Evolutionary conservation across 345 rosid genomes (phyloP), one percentile per base, ranked within the genome.

Genomic region (Rhizophora mangle): DNA sequence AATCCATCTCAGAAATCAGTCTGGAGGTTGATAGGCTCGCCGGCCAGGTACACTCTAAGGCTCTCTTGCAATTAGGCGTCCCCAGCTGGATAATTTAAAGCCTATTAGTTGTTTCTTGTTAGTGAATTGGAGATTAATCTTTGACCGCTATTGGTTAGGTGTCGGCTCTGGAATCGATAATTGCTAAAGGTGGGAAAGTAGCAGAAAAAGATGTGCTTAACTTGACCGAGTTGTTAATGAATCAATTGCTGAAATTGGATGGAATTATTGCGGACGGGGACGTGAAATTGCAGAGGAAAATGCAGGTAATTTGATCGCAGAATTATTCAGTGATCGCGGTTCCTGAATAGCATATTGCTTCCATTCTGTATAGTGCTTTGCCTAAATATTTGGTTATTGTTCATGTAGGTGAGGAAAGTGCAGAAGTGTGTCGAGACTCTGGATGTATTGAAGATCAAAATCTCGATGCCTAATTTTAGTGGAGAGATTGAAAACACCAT

Each of bases 341-440:
- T 15, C 29, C 37, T 60, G 34, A 49, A 19, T 56, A 66, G 55
- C 52, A 20, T 31, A 22, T 6, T 26, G 11, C 62, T 22, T 8
- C 2, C 19, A 3, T 36, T 27, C 37, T 66, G n/a, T 62, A 36
- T 46, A 24, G 26, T 43, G 36, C 54, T 10, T 11, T 3, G 15
- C 6, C 18, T 36, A 49, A 8, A 8, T 34, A 16, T n/a, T 22
- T 68, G 37, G 32, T 34, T 39, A 55, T 54, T 76, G 39, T 58
- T 34, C 46, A 18, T 81, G 61, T n/a, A 94, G 99, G 99, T 92
- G 81, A 84, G 65, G 60, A 92, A 98, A 85, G 98, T 96, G 62
- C 99, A 96, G 64, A 89, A 85, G 75, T 96, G 80, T 75, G 99
- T 96, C 0, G 98, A 96, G 74, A 86, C 92, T 37, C 74, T 96